These are phyloP conservation scores for Aspergillus amoenus DNA, from an alignment of 2,329 filamentous ascomycete species.

Conservation along the genomic window DNA sequence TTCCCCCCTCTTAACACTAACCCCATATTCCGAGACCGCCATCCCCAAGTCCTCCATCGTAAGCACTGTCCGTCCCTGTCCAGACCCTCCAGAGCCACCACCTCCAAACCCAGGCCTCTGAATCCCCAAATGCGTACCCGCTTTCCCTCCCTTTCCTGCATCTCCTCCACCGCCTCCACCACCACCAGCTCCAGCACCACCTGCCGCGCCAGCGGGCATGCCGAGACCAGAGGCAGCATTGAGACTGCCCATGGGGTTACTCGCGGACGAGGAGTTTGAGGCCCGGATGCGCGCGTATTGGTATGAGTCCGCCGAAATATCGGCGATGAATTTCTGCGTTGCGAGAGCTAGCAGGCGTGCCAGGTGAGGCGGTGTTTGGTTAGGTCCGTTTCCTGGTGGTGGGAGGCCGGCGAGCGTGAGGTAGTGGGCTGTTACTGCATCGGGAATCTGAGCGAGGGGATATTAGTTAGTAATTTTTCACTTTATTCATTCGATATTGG, in stretches of 20 bases:
- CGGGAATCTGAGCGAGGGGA: conserved; percentile 69
- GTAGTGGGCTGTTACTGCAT: conserved; percentile 97
- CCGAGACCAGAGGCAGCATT: conserved; percentile 63
- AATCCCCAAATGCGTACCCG: conserved; percentile 63
- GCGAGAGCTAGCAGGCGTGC: conserved; percentile 91
- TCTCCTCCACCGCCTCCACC: conserved; percentile 38
- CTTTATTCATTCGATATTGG: too few species aligned
- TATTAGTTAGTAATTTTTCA: background rate
- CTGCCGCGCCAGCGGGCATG: conserved; percentile 49
- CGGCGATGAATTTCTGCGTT: conserved; percentile 98
- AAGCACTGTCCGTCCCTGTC: conserved; percentile 84
- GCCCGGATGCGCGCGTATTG: conserved; percentile 95
- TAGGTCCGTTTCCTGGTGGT: conserved; percentile 79
- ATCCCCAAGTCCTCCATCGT: conserved; percentile 99
- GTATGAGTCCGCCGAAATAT: conserved; percentile 95
- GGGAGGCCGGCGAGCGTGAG: conserved; percentile 93
- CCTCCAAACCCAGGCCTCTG: conserved; percentile 80
- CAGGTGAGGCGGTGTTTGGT: conserved; percentile 73
- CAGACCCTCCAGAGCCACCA: conserved; percentile 79
- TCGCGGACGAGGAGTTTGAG: conserved; percentile 81
- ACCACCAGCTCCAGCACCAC: conserved; percentile 51
- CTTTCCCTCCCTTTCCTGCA: conserved; percentile 43
- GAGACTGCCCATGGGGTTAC: conserved; percentile 86
- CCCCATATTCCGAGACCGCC: conserved; percentile 96
- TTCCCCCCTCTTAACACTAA: conserved; percentile 95